These are phyloP conservation scores for Acanthamoeba sp. DNA, from an alignment of 208 protist genomes.

Conservation along the genomic window DNA sequence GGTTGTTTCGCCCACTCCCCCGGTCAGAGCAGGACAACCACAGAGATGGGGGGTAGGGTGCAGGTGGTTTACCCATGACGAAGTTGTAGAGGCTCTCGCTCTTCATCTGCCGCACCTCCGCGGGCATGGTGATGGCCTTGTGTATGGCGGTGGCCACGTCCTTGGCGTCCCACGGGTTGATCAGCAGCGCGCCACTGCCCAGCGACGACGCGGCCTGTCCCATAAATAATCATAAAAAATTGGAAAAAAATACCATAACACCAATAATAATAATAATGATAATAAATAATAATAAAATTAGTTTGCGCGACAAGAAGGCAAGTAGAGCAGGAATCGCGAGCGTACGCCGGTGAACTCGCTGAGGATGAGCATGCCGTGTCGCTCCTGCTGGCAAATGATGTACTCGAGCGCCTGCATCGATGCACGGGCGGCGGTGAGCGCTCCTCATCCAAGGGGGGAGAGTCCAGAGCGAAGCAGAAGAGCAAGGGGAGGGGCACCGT, in stretches of 20 bases:
- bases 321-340: slow-evolving; percentile 31
- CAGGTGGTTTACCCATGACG: slow-evolving; percentile 11
- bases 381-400: slow-evolving; percentile 76
- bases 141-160: slow-evolving; percentile 59
- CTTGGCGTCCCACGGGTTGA: slow-evolving; percentile 55
- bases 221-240: neutral
- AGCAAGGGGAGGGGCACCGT: neutral
- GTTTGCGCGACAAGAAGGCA: neutral
- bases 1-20: neutral
- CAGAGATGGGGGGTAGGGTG: neutral
- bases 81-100: slow-evolving; percentile 40
- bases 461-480: too few species aligned
- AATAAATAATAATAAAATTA: neutral
- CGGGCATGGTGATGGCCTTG: slow-evolving; percentile 63
- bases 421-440: too few species aligned
- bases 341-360: slow-evolving; percentile 88
- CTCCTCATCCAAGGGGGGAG: too few species aligned
- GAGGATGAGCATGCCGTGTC: slow-evolving; percentile 86
- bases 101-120: slow-evolving; percentile 44
- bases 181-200: slow-evolving; percentile 55
- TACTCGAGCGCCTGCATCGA: slow-evolving; percentile 81
- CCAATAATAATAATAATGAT: too few species aligned
- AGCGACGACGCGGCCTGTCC: slow-evolving; percentile 60
- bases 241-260: neutral
- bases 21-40: too few species aligned